phyloP scores from a whole-genome alignment of 306 rosid species.

The Corylus avellana region DNA sequence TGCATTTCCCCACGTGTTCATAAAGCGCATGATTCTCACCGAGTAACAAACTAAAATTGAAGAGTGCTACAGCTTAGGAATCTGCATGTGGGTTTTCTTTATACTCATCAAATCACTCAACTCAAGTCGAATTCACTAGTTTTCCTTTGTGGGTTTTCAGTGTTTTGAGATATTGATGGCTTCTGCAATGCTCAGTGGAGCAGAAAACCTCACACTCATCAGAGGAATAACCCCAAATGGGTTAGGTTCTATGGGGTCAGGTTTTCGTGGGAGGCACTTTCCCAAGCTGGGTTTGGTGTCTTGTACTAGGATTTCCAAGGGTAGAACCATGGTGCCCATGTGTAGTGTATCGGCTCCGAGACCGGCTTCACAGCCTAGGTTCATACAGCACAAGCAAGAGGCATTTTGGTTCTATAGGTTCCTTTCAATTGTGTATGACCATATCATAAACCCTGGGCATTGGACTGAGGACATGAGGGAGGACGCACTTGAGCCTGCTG shows the following conservation, averaged over 20 bases:
- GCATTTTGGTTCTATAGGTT: constrained; percentile 96
- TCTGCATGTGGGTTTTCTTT: constrained; percentile 11
- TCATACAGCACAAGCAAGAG: constrained; percentile 89
- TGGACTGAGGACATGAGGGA: constrained; percentile 99
- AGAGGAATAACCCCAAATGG: constrained; percentile 47
- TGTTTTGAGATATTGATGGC: constrained; percentile 48
- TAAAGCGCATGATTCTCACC: background rate
- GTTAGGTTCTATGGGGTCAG: constrained; percentile 48
- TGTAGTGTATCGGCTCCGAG: constrained; percentile 76
- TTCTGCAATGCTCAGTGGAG: constrained; percentile 67
- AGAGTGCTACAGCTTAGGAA: background rate
- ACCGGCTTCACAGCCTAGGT: constrained; percentile 87
- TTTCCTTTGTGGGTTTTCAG: constrained; percentile 18
- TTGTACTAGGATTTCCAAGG: constrained; percentile 34
- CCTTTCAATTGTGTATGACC: constrained; percentile 88
- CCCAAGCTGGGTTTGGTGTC: constrained; percentile 42
- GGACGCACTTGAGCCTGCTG: constrained; percentile 92
- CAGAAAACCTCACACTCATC: constrained; percentile 55
- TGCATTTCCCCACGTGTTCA: background rate
- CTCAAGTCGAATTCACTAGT: constrained; percentile 4
- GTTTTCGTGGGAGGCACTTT: constrained; percentile 38
- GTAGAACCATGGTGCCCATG: constrained; percentile 34
- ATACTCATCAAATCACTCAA: constrained; percentile 8
- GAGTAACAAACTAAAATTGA: background rate
- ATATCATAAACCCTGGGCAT: constrained; percentile 84